A percentile compares a stretch with the other conserved stretches of the same genome.
phyloP scores from a whole-genome alignment of 2,329 filamentous ascomycete genomes.

The Curvularia hawaiiensis region DNA sequence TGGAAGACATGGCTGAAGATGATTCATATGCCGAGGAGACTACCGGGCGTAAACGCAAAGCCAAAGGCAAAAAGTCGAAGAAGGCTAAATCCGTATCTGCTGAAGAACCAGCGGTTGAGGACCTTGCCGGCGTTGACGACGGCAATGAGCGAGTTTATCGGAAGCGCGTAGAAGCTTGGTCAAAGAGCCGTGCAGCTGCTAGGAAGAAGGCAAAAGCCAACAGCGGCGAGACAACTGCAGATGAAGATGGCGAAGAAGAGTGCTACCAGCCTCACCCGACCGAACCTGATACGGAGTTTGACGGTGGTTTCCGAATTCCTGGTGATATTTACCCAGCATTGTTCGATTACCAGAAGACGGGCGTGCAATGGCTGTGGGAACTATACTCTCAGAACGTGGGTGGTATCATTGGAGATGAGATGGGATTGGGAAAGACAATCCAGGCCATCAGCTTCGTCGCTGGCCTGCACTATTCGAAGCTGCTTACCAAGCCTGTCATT shows the following conservation, averaged over 20 bases:
- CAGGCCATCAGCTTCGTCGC: slow-evolving; percentile 83
- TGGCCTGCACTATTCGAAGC: slow-evolving; percentile 88
- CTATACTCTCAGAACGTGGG: slow-evolving; percentile 88
- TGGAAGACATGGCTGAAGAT: slow-evolving; percentile 44
- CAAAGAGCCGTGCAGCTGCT: slow-evolving; percentile 65
- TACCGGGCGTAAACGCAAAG: slow-evolving; percentile 48
- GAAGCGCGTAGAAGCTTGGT: slow-evolving; percentile 75
- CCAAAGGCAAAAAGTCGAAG: slow-evolving; percentile 33
- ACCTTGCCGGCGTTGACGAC: slow-evolving; percentile 76
- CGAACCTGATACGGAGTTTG: slow-evolving; percentile 74
- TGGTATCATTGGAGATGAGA: slow-evolving; percentile 95
- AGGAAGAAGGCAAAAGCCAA: slow-evolving; percentile 54
- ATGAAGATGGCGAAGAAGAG: slow-evolving; percentile 60
- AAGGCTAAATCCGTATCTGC: slow-evolving; percentile 27
- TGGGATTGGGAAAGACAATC: slow-evolving; percentile 97
- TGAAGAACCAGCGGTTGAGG: slow-evolving; percentile 51
- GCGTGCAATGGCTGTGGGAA: slow-evolving; percentile 95
- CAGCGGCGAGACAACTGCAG: slow-evolving; percentile 25
- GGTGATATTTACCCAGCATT: slow-evolving; percentile 92
- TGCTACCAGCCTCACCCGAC: slow-evolving; percentile 89
- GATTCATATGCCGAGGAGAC: slow-evolving; percentile 47
- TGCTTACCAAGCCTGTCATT: slow-evolving; percentile 81
- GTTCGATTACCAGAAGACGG: slow-evolving; percentile 97
- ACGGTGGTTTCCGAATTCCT: slow-evolving; percentile 78
- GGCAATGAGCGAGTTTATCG: slow-evolving; percentile 86